Base-by-base conservation (phyloP, 108 stramenopile species). In the Cyclotella cryptica region DNA sequence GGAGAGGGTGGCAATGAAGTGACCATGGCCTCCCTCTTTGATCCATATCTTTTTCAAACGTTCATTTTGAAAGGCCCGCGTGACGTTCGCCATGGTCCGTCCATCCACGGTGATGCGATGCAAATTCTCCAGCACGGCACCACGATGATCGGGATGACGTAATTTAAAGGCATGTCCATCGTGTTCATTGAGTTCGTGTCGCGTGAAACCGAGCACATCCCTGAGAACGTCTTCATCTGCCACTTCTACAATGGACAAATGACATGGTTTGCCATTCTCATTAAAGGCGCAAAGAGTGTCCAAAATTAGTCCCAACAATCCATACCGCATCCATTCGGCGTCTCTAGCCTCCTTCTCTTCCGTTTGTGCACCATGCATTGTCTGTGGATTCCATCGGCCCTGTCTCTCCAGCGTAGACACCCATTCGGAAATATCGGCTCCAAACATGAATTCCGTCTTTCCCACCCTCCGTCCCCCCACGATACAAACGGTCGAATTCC, bases 81-180 rank as follows among this genome's bases (percentile, higher is more conserved):
- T 35, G 74, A 53, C 42, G 43, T 29, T 28, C 46, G 19, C n/a
- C 24, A 17, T n/a, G 53, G 59, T 66, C 68, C 44, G 35, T 84
- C 65, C 49, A 78, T 75, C 13, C 77, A 78, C 65, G 3, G 79
- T 69, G 9, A 85, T 71, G 62, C 89, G 61, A 19, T 71, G 75
- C 57, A 95, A 61, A 64, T 86, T 86, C 54, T 81, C 64, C 14
- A 95, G 66, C 1, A 83, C 66, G 4, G 90, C 91, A 44, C 74
- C 77, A 17, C 55, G n/a, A 17, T 64, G 66, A 55, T 87, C 80
- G 43, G 81, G 17, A 51, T 73, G 81, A 7, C 52, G 65, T 30
- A 83, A 30, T 55, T 78, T 61, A 59, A 78, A 49, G 52, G 24
- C 60, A 44, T 66, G 54, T 64, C 71, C 72, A 35, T 45, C 70